Conservation (phyloP, 208 protist genomes). For the Trypanosoma boissoni region DNA sequence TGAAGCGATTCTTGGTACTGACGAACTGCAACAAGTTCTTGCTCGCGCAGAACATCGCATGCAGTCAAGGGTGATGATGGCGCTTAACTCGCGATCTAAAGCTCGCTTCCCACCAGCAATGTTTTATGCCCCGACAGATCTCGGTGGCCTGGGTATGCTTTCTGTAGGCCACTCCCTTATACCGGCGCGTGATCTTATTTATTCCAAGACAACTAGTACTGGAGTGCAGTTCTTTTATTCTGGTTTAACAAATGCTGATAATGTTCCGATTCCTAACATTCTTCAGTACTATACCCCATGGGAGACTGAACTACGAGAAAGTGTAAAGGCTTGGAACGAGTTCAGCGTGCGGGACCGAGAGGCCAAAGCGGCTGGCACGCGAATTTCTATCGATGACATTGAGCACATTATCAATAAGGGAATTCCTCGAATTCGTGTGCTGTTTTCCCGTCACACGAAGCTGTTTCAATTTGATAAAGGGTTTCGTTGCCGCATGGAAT, state of each 20-base stretch:
- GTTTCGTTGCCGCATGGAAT: conserved; percentile 98
- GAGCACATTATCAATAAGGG: conserved; percentile 99
- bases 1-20: conserved; percentile 97
- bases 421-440: conserved; percentile 99
- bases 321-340: conserved; percentile 99
- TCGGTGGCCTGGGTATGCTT: conserved; percentile 99
- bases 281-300: conserved; percentile 99
- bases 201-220: conserved; percentile 97
- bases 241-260: conserved; percentile 98
- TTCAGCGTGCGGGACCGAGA: conserved; percentile 98
- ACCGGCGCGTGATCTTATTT: conserved; percentile 98
- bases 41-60: conserved; percentile 99
- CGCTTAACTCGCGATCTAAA: conserved; percentile 99
- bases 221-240: conserved; percentile 99
- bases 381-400: conserved; percentile 99
- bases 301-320: conserved; percentile 99
- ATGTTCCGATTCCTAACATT: conserved; percentile 99
- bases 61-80: conserved; percentile 99
- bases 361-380: conserved; percentile 95
- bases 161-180: conserved; percentile 99
- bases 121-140: conserved; percentile 99
- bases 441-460: conserved; percentile 99
- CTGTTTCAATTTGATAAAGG: conserved; percentile 99
- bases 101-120: conserved; percentile 99
- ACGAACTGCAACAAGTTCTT: conserved; percentile 98